A percentile compares a stretch with the other conserved stretches of the same genome.
phyloP scores from a whole-genome alignment of 2,329 filamentous ascomycete genomes.

The Colletotrichum navitas region DNA sequence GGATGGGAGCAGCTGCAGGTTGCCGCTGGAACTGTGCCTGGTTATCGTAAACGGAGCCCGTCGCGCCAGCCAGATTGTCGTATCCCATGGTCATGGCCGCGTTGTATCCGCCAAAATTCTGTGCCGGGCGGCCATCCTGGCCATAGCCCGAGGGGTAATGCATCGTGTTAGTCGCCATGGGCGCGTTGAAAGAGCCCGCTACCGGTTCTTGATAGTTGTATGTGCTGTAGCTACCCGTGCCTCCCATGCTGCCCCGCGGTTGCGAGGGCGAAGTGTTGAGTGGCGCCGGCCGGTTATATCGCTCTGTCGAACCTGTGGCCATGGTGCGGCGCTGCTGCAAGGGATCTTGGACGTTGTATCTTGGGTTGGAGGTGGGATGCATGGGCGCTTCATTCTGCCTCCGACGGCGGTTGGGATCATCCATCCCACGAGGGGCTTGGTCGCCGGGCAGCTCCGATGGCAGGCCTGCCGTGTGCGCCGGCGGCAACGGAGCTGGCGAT shows the following conservation, averaged over 20 bases:
- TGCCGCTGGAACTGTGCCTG: slow-evolving; percentile 83
- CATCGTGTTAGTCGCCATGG: slow-evolving; percentile 68
- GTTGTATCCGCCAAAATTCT: slow-evolving; percentile 70
- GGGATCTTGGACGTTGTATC: slow-evolving; percentile 65
- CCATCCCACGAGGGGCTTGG: slow-evolving; percentile 76
- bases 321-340: slow-evolving; percentile 59
- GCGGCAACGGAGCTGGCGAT: slow-evolving; percentile 73
- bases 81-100: slow-evolving; percentile 79
- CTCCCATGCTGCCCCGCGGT: slow-evolving; percentile 63
- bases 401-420: slow-evolving; percentile 79
- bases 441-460: slow-evolving; percentile 66
- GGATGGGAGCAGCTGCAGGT: slow-evolving; percentile 81
- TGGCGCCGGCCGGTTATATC: slow-evolving; percentile 63
- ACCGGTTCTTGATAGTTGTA: slow-evolving; percentile 69
- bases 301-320: slow-evolving; percentile 52
- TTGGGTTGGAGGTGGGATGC: slow-evolving; percentile 69
- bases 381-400: slow-evolving; percentile 80
- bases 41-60: slow-evolving; percentile 77
- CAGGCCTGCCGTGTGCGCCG: slow-evolving; percentile 73
- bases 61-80: slow-evolving; percentile 45
- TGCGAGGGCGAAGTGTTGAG: slow-evolving; percentile 63
- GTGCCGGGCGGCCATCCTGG: slow-evolving; percentile 69
- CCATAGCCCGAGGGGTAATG: slow-evolving; percentile 76
- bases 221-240: slow-evolving; percentile 64
- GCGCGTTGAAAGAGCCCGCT: slow-evolving; percentile 64